Evolutionary conservation across 179 eudicot genomes (phyloP).

Genomic region (Patellifolia procumbens): DNA sequence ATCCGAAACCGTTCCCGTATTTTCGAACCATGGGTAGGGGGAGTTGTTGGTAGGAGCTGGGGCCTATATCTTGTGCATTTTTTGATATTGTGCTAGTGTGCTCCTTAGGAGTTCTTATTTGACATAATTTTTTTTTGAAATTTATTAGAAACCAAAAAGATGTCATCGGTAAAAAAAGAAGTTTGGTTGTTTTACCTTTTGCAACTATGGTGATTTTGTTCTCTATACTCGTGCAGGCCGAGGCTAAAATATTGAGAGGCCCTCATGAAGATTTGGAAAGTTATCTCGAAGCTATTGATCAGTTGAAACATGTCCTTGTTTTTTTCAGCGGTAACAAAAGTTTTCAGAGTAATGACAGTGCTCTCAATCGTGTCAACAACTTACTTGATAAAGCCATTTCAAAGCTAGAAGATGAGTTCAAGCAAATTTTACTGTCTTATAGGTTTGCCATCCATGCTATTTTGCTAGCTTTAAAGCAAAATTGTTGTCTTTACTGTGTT

Average conservation of each 20-base stretch:
- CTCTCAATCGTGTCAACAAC: slow-evolving; percentile 51
- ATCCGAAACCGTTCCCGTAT: too few species aligned
- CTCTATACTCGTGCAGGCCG: slow-evolving; percentile 50
- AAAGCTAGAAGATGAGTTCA: slow-evolving; percentile 82
- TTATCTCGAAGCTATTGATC: slow-evolving; percentile 82
- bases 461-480: not conserved
- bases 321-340: slow-evolving; percentile 62
- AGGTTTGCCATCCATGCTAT: slow-evolving; percentile 45
- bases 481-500: not conserved
- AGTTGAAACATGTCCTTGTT: slow-evolving; percentile 45
- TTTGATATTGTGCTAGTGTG: too few species aligned
- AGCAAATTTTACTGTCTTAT: slow-evolving; percentile 56
- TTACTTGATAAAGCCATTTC: slow-evolving; percentile 60
- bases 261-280: slow-evolving; percentile 96
- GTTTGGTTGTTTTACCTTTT: not conserved
- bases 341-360: slow-evolving; percentile 52
- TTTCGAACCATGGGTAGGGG: too few species aligned
- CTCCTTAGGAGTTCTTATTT: too few species aligned
- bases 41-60: too few species aligned
- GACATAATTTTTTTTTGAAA: not conserved
- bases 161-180: not conserved
- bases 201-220: not conserved
- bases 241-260: slow-evolving; percentile 75
- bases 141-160: not conserved
- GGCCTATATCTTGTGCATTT: too few species aligned